Conservation (phyloP, 805 yeast genomes). For the Millerozyma miso region DNA sequence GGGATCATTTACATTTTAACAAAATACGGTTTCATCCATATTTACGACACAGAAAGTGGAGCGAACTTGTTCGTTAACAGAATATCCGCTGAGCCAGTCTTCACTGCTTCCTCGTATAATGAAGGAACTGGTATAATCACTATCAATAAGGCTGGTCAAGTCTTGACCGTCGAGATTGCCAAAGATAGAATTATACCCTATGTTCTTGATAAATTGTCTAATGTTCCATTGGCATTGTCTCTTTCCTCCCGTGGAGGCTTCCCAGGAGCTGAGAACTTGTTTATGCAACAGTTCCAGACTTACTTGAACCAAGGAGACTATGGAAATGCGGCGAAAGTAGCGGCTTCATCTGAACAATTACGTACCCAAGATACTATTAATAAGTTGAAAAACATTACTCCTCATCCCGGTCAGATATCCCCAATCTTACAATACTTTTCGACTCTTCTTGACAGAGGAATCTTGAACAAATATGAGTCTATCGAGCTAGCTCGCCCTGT, state of each 20-base stretch:
- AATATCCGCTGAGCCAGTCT: constrained; percentile 92
- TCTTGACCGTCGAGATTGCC: constrained; percentile 84
- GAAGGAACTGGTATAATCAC: constrained; percentile 81
- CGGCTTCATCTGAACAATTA: constrained; percentile 89
- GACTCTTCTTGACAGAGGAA: constrained; percentile 85
- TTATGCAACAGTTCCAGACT: constrained; percentile 86
- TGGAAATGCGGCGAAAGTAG: constrained; percentile 90
- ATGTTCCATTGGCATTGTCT: constrained; percentile 79
- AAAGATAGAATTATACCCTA: constrained; percentile 85
- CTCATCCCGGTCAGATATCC: constrained; percentile 91
- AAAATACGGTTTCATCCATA: constrained; percentile 93
- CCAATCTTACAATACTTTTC: constrained; percentile 93
- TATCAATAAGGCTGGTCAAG: constrained; percentile 93
- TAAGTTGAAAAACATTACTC: constrained; percentile 83
- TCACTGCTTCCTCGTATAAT: constrained; percentile 76
- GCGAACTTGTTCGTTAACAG: constrained; percentile 91
- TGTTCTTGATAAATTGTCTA: constrained; percentile 78
- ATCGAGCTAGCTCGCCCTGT: constrained; percentile 94
- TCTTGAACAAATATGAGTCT: constrained; percentile 88
- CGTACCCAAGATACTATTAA: constrained; percentile 93
- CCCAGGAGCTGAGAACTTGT: constrained; percentile 94
- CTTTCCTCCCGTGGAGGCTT: constrained; percentile 94
- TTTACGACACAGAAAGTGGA: constrained; percentile 92
- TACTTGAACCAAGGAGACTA: constrained; percentile 82
- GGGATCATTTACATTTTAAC: constrained; percentile 89